These are phyloP conservation scores for Microcyclospora tardicrescens DNA, from an alignment of 2,329 filamentous ascomycete species.

Conservation along the genomic window DNA sequence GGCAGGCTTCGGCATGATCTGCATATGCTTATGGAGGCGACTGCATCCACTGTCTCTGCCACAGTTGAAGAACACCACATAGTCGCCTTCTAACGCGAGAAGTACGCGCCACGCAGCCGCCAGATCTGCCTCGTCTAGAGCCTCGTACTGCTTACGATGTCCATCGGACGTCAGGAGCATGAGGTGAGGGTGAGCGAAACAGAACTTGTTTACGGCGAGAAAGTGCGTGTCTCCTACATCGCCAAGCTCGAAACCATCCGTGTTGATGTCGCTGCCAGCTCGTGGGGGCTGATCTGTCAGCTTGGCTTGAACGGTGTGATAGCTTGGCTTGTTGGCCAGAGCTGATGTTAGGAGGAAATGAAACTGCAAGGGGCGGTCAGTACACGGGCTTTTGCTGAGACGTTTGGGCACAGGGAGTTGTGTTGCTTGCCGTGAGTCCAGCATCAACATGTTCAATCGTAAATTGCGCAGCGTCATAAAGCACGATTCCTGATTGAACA, in stretches of 20 bases:
- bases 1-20: background rate
- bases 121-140: background rate
- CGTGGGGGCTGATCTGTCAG: background rate
- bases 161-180: slow-evolving; percentile 2
- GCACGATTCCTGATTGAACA: background rate
- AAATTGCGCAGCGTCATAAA: background rate
- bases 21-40: background rate
- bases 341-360: slow-evolving; percentile 2
- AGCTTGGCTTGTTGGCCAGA: background rate
- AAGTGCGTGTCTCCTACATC: background rate
- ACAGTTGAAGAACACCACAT: background rate
- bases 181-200: slow-evolving; percentile 2
- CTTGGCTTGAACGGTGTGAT: background rate
- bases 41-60: background rate
- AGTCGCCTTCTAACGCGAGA: background rate
- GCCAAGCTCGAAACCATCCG: background rate
- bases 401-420: background rate
- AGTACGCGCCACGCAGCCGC: background rate
- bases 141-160: background rate
- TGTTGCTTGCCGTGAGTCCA: background rate
- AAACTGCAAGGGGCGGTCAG: background rate
- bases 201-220: slow-evolving; percentile 2
- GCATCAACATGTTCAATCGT: background rate
- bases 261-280: slow-evolving; percentile 2
- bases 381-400: background rate